Base-by-base conservation (phyloP, 148 eudicot species). In the Cornus florida region DNA sequence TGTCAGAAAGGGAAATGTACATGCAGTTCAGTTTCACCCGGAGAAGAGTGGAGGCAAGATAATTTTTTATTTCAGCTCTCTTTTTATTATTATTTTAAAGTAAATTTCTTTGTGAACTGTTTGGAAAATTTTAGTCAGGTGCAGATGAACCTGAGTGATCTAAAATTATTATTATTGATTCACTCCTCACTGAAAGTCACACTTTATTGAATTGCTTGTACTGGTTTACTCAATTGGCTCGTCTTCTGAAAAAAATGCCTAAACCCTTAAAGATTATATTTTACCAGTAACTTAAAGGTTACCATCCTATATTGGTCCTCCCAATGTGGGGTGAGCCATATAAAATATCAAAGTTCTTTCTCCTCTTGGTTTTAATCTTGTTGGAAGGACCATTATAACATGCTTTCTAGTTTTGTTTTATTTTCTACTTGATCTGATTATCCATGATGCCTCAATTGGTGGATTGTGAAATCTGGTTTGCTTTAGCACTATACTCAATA, bases 11-110 rank as follows among this genome's bases (percentile, higher is more conserved):
- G 99, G 98, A 82, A 94, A 92, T 85, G 95, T 94, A 13, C 79
- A 94, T 79, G 99, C 98, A 7, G 98, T 97, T 81, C 99, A 97
- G 86, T 97, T 97, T 88, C 99, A 97, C 83, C 99, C 99, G 39
- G 99, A 97, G 85, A 97, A 97, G 79, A 97, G 99, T 84, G 99
- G 99, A 88, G 99, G 99, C 85, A 84, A 83, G 92, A 46, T 77
- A 59, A 69, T 67, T 10, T 39, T 23, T 64, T n/a, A n/a, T 46
- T 62, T 10, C 33, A n/a, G n/a, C n/a, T n/a, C n/a, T n/a, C n/a
- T n/a, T n/a, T n/a, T n/a, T n/a, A n/a, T n/a, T n/a, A n/a, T n/a
- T n/a, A n/a, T n/a, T n/a, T n/a, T n/a, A n/a, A n/a, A n/a, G n/a
- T n/a, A n/a, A n/a, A n/a, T n/a, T 17, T 9, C 39, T 35, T 64